phyloP scores from a whole-genome alignment of 345 rosid genomes.

The Limnanthes douglasii region DNA sequence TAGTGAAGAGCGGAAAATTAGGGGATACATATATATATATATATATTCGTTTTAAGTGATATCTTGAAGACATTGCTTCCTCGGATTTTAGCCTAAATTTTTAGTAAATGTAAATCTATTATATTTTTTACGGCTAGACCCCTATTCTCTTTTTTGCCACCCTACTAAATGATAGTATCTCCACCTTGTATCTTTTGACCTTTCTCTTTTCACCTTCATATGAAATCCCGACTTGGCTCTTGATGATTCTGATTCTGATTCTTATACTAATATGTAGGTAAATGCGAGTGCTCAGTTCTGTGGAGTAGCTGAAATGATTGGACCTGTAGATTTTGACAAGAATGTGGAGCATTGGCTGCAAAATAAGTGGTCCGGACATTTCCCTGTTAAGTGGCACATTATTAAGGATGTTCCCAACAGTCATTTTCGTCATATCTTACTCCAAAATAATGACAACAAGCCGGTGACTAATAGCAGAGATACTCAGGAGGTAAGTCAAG shows the following conservation, averaged over 20 bases:
- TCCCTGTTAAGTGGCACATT: constrained; percentile 74
- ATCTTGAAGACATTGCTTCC: too few relatives aligned
- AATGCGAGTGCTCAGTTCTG: constrained; percentile 81
- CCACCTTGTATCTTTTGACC: not conserved
- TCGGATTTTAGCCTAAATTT: too few relatives aligned
- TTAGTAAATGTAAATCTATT: too few relatives aligned
- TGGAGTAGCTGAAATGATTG: constrained; percentile 87
- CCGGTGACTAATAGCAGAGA: constrained; percentile 91
- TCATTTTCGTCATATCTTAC: constrained; percentile 60
- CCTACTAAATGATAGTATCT: not conserved
- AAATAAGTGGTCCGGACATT: constrained; percentile 84
- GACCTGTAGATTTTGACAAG: constrained; percentile 70
- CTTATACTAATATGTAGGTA: constrained; percentile 25
- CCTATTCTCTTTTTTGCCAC: not conserved
- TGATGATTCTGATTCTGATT: not conserved
- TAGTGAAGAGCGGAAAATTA: too few relatives aligned
- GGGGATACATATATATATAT: too few relatives aligned
- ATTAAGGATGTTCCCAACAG: constrained; percentile 84
- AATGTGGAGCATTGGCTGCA: constrained; percentile 83
- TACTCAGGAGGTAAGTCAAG: constrained; percentile 60
- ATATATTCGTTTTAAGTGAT: too few relatives aligned
- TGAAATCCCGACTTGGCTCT: not conserved
- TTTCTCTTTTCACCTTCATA: not conserved
- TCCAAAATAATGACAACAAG: constrained; percentile 68
- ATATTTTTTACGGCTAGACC: too few relatives aligned